A percentile compares a stretch with the other conserved stretches of the same genome.
These are phyloP conservation scores for Globisporangium camurandrum DNA, from an alignment of 352 stramenopile species.

Conservation along the genomic window DNA sequence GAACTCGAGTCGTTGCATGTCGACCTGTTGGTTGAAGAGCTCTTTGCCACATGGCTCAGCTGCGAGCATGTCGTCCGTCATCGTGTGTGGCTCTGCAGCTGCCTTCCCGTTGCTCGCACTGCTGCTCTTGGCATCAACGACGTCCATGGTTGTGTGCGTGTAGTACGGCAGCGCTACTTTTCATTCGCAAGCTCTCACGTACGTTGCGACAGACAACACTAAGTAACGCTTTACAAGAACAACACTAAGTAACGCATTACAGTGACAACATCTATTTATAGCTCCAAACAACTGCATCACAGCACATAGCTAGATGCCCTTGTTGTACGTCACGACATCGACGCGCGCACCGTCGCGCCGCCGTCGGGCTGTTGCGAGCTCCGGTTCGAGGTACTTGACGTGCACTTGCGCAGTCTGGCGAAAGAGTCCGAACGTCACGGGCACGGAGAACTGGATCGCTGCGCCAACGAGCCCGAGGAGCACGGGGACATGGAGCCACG, in stretches of 20 bases:
- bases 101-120: neutral
- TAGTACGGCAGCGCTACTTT: neutral
- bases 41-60: conserved; percentile 34
- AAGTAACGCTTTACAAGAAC: too few species aligned
- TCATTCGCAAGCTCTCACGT: neutral
- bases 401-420: conserved; percentile 69
- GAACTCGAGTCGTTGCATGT: conserved; percentile 49
- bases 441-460: conserved; percentile 80
- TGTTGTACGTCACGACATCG: conserved; percentile 76
- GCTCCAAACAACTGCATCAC: too few species aligned
- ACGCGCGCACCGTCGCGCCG: conserved; percentile 45
- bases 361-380: conserved; percentile 30
- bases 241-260: too few species aligned
- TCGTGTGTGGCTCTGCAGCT: neutral
- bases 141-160: conserved; percentile 2
- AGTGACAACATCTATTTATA: too few species aligned
- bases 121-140: conserved; percentile 1
- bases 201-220: neutral
- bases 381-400: conserved; percentile 53
- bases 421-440: conserved; percentile 82
- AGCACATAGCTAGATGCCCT: conserved; percentile 41
- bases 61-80: too few species aligned
- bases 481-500: conserved; percentile 58
- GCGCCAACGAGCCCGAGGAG: conserved; percentile 62
- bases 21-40: conserved; percentile 63